Percentiles rank a stretch among this genome's conserved stretches.
phyloP scores from a whole-genome alignment of 2,329 filamentous ascomycete species.

The Alternaria metachromatica region DNA sequence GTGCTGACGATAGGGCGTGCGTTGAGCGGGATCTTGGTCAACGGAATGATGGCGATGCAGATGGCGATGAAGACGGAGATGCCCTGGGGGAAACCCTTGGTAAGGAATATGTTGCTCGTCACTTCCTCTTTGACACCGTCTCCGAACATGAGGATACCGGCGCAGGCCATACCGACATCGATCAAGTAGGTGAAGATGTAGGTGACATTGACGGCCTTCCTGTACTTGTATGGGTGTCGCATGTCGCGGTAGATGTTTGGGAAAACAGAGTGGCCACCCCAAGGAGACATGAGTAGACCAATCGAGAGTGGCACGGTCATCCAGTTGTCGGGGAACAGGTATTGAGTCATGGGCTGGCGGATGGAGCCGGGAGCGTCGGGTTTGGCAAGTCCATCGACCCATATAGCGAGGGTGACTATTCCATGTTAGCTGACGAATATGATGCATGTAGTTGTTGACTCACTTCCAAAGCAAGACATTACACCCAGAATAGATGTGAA shows the following conservation, averaged over 20 bases:
- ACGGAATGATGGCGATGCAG: slow-evolving; percentile 88
- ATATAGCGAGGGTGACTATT: slow-evolving; percentile 80
- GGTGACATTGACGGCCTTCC: slow-evolving; percentile 74
- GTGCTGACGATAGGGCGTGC: slow-evolving; percentile 87
- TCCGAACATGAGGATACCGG: slow-evolving; percentile 93
- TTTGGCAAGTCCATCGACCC: slow-evolving; percentile 87
- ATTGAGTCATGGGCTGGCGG: slow-evolving; percentile 77
- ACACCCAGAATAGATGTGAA: slow-evolving; percentile 95
- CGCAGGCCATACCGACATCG: slow-evolving; percentile 80
- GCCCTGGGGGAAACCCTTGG: slow-evolving; percentile 73
- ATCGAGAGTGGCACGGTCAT: slow-evolving; percentile 84
- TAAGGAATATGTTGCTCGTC: slow-evolving; percentile 84
- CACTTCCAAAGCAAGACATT: slow-evolving; percentile 84
- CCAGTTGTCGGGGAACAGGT: slow-evolving; percentile 87
- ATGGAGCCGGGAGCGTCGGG: slow-evolving; percentile 80
- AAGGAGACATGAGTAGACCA: slow-evolving; percentile 84
- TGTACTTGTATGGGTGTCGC: slow-evolving; percentile 83
- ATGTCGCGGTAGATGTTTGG: slow-evolving; percentile 84
- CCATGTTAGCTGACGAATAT: slow-evolving; percentile 32
- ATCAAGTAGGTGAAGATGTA: slow-evolving; percentile 86
- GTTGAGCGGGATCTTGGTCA: slow-evolving; percentile 94
- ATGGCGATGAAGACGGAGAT: slow-evolving; percentile 81
- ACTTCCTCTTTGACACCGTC: slow-evolving; percentile 86
- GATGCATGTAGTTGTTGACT: slow-evolving; percentile 51
- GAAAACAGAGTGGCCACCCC: slow-evolving; percentile 77